Evolutionary conservation across 2,329 filamentous ascomycete species (phyloP).

Genomic region (Epichloe sp.): DNA sequence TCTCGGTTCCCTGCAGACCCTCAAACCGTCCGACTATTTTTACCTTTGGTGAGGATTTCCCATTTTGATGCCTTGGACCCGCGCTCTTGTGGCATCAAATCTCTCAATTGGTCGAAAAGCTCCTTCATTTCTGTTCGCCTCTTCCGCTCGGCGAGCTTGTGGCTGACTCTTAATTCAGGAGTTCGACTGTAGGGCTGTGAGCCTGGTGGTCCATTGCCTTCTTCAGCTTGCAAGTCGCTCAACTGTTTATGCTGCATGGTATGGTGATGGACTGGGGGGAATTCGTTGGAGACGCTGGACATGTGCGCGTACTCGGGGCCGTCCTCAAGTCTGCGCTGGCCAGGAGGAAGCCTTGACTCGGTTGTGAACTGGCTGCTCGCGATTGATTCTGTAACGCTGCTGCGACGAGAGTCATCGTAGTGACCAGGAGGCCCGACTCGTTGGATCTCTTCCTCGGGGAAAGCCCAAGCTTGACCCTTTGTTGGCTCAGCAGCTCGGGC

Average conservation of each 20-base stretch:
- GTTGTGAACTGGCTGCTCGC: constrained; percentile 69
- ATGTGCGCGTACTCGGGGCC: constrained; percentile 35
- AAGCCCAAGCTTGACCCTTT: constrained; percentile 74
- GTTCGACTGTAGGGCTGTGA: constrained; percentile 71
- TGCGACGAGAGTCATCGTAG: constrained; percentile 54
- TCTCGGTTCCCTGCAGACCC: neutral
- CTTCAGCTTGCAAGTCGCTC: constrained; percentile 50
- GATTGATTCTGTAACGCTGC: constrained; percentile 64
- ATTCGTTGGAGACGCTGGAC: constrained; percentile 39
- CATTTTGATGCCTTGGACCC: constrained; percentile 81
- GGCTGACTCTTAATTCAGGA: constrained; percentile 68
- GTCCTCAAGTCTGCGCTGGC: constrained; percentile 61
- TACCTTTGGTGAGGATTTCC: constrained; percentile 79
- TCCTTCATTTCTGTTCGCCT: constrained; percentile 81
- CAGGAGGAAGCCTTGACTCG: constrained; percentile 57
- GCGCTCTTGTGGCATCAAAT: constrained; percentile 66
- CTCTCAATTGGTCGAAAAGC: constrained; percentile 67
- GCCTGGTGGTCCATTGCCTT: constrained; percentile 34
- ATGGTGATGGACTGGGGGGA: constrained; percentile 55
- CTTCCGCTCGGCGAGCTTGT: constrained; percentile 77
- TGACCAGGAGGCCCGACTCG: constrained; percentile 28
- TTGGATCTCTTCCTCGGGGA: constrained; percentile 58
- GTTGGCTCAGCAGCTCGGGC: constrained; percentile 64
- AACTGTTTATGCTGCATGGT: constrained; percentile 63
- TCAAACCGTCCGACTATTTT: constrained; percentile 12